Evolutionary conservation across 768 basidiomycete species (phyloP).

Genomic region (Dacryopinax primogenitus): DNA sequence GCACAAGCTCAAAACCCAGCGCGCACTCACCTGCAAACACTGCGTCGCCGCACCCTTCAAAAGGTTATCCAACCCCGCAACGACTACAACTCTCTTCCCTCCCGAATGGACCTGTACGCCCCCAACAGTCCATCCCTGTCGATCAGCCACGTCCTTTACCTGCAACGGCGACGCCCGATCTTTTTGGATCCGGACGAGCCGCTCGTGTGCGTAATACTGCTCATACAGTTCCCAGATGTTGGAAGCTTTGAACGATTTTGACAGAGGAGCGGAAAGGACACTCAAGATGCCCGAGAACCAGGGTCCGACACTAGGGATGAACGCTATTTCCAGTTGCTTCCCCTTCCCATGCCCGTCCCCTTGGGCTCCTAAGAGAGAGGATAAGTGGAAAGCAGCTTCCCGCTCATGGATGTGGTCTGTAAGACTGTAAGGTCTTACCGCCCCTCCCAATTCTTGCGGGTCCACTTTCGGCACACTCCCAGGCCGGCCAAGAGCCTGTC

Average conservation of each 20-base stretch:
- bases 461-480: conserved; percentile 70
- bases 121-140: conserved; percentile 83
- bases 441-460: conserved; percentile 58
- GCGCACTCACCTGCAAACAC: conserved; percentile 72
- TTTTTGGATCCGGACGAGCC: conserved; percentile 47
- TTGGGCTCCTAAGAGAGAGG: conserved; percentile 39
- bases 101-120: conserved; percentile 87
- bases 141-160: conserved; percentile 59
- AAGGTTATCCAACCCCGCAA: conserved; percentile 90
- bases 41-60: conserved; percentile 99
- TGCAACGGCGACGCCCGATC: conserved; percentile 62
- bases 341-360: conserved; percentile 18
- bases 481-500: conserved; percentile 56
- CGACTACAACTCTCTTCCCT: conserved; percentile 85
- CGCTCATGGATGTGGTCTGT: conserved; percentile 99
- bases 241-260: conserved; percentile 47
- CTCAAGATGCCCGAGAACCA: conserved; percentile 97
- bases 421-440: conserved; percentile 71
- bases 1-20: background rate
- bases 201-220: conserved; percentile 62
- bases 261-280: conserved; percentile 70
- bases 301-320: conserved; percentile 74
- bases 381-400: conserved; percentile 78
- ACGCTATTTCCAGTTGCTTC: conserved; percentile 47
- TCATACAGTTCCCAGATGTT: conserved; percentile 65